phyloP scores from a whole-genome alignment of 1,284 basidiomycete genomes.

The Phellopilus nigrolimitatus region DNA sequence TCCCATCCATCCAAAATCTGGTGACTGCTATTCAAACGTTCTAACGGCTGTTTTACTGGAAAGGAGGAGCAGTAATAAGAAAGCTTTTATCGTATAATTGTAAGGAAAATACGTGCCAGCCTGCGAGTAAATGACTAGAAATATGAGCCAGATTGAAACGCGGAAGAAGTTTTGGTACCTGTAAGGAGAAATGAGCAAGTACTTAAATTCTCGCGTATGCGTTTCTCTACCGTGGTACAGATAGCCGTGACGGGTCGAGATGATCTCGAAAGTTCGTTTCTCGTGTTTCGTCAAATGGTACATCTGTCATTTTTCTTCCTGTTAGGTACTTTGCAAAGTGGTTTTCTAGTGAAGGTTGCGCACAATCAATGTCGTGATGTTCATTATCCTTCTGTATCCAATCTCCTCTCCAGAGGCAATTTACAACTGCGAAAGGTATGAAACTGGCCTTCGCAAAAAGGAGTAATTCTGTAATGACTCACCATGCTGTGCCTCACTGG shows the following conservation, averaged over 20 bases:
- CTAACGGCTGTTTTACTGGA: constrained; percentile 66
- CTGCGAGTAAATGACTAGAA: constrained; percentile 82
- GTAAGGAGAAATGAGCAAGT: constrained; percentile 9
- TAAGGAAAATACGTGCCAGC: constrained; percentile 48
- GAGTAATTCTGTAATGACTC: constrained; percentile 20
- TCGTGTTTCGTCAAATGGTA: constrained; percentile 51
- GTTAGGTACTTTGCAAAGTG: neutral
- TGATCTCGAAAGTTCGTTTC: constrained; percentile 60
- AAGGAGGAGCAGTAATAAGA: neutral
- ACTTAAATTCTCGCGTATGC: neutral
- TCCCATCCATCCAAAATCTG: constrained; percentile 71
- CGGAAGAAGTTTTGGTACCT: constrained; percentile 78
- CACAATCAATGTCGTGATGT: constrained; percentile 67
- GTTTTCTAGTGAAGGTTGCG: constrained; percentile 22
- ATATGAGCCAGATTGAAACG: constrained; percentile 78
- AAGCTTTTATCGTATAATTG: neutral
- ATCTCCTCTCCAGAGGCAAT: constrained; percentile 76
- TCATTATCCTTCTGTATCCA: constrained; percentile 75
- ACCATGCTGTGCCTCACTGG: constrained; percentile 82
- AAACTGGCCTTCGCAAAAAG: constrained; percentile 4
- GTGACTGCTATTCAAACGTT: constrained; percentile 49
- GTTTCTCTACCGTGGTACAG: constrained; percentile 68
- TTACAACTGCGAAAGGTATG: constrained; percentile 45
- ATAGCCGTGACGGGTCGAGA: constrained; percentile 73
- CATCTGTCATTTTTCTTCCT: constrained; percentile 39